Conservation (phyloP, 2,329 filamentous ascomycete genomes). For the Magnaporthiopsis incrustans region DNA sequence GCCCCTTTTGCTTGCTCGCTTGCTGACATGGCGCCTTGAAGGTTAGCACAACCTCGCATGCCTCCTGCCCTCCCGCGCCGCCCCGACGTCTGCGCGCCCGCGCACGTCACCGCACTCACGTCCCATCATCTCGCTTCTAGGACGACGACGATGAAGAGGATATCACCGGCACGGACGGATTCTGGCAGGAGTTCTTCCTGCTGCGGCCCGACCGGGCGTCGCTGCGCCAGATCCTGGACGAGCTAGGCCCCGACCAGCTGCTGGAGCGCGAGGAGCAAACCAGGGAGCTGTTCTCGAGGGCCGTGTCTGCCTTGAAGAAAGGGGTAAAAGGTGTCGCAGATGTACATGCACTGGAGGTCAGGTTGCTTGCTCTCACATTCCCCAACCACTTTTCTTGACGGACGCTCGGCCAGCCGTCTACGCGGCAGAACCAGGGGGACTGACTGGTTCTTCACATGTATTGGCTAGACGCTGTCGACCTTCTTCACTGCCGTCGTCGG, state of each 20-base stretch:
- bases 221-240: slow-evolving; percentile 60
- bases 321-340: slow-evolving; percentile 49
- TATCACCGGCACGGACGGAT: slow-evolving; percentile 67
- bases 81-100: not conserved
- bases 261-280: slow-evolving; percentile 71
- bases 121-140: not conserved
- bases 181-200: slow-evolving; percentile 95
- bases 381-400: not conserved
- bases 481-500: slow-evolving; percentile 76
- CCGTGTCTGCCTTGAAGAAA: slow-evolving; percentile 58
- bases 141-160: slow-evolving; percentile 40
- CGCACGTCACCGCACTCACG: not conserved
- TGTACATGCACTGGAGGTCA: slow-evolving; percentile 79
- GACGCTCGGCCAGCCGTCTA: not conserved
- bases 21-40: not conserved
- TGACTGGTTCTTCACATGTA: not conserved
- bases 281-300: slow-evolving; percentile 68
- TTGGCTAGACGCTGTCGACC: slow-evolving; percentile 70
- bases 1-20: slow-evolving; percentile 9
- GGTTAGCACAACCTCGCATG: not conserved
- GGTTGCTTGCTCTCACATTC: slow-evolving; percentile 18
- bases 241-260: slow-evolving; percentile 66
- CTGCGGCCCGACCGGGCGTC: slow-evolving; percentile 67
- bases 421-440: not conserved
- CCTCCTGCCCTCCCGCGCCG: not conserved